Base-by-base conservation (phyloP, 1,284 basidiomycete genomes). In the Trichosporon sp. region DNA sequence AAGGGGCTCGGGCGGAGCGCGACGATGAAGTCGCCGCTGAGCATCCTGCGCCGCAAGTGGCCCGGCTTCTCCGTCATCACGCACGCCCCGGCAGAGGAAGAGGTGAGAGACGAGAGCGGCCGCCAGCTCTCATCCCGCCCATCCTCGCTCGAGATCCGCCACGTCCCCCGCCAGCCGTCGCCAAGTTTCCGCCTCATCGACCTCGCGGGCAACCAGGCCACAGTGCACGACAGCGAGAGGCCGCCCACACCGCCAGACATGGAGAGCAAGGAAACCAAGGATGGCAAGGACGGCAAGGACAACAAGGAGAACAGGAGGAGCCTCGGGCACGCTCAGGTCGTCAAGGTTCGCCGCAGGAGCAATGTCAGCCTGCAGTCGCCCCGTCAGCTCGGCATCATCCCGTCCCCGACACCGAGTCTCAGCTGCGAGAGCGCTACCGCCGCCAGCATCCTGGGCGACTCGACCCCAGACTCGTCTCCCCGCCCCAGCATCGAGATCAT, bases 391-490 rank as follows among this genome's bases (percentile, higher is more conserved):
- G 47, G 56, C 56, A 18, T 29, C 15, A 3, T 60, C 27, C 56
- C 56, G 6, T 60, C 56, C 21, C 27, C 56, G 7, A 31, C 56
- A n/a, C 56, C 56, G 12, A 60, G 56, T 15, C 27, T 31, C 56
- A 31, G 56, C 56, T 51, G 47, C 21, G 47, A 51, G 47, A 60
- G 56, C 56, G 56, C 56, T 31, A 60, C 56, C 29, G 56, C 56
- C 56, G 56, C 56, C 11, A 60, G 56, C 56, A 60, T 60, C 56
- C 29, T 60, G 27, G 56, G 56, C 27, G 56, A 60, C 56, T 29
- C 56, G 15, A n/a, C 27, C 13, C 18, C 56, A 1, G 29, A 31
- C 15, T n/a, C 27, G 13, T 31, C 56, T 2, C 18, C 56, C 15
- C 29, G 15, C 15, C 56, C 27, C 56, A 60, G 56, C 29, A n/a